Evolutionary conservation across 192 early-diverging fungal species (phyloP), one percentile per base, ranked within the genome.

Genomic region (Pilobolus umbonatus): DNA sequence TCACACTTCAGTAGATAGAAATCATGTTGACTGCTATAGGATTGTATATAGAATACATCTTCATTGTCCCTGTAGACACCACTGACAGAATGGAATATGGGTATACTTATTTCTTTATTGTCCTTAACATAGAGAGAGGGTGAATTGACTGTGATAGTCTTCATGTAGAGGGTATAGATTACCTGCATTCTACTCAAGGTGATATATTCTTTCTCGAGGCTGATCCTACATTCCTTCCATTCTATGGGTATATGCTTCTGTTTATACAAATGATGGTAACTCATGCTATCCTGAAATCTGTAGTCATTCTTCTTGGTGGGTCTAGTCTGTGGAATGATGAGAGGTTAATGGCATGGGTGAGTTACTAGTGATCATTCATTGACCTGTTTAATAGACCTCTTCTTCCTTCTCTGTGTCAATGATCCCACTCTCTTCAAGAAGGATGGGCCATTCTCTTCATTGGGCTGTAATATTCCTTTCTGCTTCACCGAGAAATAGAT

Each of bases 361-460:
- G n/a, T n/a, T n/a, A n/a, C n/a, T n/a, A n/a, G n/a, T n/a, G n/a
- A n/a, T n/a, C n/a, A n/a, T n/a, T n/a, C n/a, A n/a, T n/a, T n/a
- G n/a, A n/a, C n/a, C n/a, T n/a, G n/a, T n/a, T n/a, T n/a, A n/a
- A n/a, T n/a, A n/a, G n/a, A n/a, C n/a, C 11, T 42, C 19, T 17
- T 42, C 39, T 42, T 42, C 19, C 19, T 42, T 42, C 39, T 42
- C 19, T 42, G 39, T 2, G 39, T 54, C 38, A 54, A 35, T 17
- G 57, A 59, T 5, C 57, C 57, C 30, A 59, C 48, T 48, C 57
- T 31, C 24, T 59, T 45, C 26, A 59, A 36, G 9, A 59, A 45
- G 0, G 57, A 26, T 35, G 44, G 31, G 26, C 35, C 31, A 31
- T 46, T 45, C 19, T 21, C 51, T 17, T 30, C 25, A 31, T 21